Evolutionary conservation across 148 eudicot species (phyloP).

Genomic region (Chenopodium suecicum): DNA sequence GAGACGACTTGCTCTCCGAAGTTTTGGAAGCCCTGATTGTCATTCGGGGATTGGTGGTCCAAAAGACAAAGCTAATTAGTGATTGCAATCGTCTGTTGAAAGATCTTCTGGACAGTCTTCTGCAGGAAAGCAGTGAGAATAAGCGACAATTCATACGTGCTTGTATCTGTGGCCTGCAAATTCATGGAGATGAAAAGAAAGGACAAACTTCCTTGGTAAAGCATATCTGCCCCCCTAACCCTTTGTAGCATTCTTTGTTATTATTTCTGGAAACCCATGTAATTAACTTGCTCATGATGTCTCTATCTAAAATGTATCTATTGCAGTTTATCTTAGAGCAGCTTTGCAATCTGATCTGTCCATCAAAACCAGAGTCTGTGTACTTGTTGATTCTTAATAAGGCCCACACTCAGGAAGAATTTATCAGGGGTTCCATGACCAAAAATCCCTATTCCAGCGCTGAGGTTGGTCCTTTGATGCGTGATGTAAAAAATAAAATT

Average conservation of each 20-base stretch:
- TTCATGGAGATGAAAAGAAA: constrained; percentile 82
- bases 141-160: constrained; percentile 88
- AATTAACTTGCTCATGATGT: constrained; percentile 5
- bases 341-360: constrained; percentile 92
- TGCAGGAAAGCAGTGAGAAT: constrained; percentile 91
- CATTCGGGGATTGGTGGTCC: constrained; percentile 93
- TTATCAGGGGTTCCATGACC: constrained; percentile 98
- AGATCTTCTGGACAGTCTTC: constrained; percentile 93
- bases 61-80: constrained; percentile 93
- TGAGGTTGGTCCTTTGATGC: constrained; percentile 98
- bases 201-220: constrained; percentile 88
- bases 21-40: constrained; percentile 94
- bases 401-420: constrained; percentile 99
- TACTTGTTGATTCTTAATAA: constrained; percentile 88
- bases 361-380: constrained; percentile 92
- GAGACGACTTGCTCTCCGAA: constrained; percentile 82
- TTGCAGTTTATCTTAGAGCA: constrained; percentile 98
- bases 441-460: constrained; percentile 97
- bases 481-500: constrained; percentile 97
- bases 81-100: constrained; percentile 89
- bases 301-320: background rate
- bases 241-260: background rate
- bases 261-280: background rate
- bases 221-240: background rate
- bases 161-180: constrained; percentile 86